phyloP scores from a whole-genome alignment of 306 rosid genomes.

The Ochetophila trinervis region DNA sequence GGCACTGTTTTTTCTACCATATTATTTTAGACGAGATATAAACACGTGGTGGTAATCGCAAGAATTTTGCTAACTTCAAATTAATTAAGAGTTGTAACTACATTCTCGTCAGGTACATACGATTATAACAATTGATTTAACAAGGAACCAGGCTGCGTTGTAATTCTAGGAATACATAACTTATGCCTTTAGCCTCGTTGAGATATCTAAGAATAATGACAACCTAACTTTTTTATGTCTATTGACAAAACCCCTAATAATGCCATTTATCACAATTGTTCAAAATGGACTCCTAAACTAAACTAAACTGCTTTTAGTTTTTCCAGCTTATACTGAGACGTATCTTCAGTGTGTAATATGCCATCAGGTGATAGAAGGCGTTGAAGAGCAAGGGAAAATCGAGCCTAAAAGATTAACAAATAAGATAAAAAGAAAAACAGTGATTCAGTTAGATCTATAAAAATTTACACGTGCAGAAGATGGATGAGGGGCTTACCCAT shows the following conservation, averaged over 20 bases:
- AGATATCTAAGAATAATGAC: not conserved
- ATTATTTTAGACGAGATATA: too few relatives aligned
- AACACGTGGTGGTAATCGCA: not conserved
- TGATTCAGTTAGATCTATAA: not conserved
- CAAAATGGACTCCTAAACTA: constrained; percentile 13
- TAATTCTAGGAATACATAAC: not conserved
- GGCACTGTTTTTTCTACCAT: too few relatives aligned
- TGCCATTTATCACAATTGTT: too few relatives aligned
- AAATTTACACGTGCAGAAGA: not conserved
- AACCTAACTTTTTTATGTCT: not conserved
- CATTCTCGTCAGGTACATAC: not conserved
- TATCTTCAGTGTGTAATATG: constrained; percentile 48
- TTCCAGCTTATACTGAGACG: constrained; percentile 27
- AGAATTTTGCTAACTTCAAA: not conserved
- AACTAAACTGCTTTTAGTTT: constrained; percentile 42
- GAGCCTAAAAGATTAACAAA: constrained; percentile 11
- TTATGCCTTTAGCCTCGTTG: not conserved
- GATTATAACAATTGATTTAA: constrained; percentile 2
- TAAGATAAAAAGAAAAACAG: not conserved
- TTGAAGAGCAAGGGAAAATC: constrained; percentile 47
- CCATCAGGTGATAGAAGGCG: constrained; percentile 63
- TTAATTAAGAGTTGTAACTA: too few relatives aligned
- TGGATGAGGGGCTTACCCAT: constrained; percentile 61
- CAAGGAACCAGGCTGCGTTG: not conserved
- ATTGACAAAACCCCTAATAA: too few relatives aligned